Percentiles rank a stretch among this genome's conserved stretches.
Evolutionary conservation across 768 basidiomycete species (phyloP).

Genomic region (Flagelloscypha sp.): DNA sequence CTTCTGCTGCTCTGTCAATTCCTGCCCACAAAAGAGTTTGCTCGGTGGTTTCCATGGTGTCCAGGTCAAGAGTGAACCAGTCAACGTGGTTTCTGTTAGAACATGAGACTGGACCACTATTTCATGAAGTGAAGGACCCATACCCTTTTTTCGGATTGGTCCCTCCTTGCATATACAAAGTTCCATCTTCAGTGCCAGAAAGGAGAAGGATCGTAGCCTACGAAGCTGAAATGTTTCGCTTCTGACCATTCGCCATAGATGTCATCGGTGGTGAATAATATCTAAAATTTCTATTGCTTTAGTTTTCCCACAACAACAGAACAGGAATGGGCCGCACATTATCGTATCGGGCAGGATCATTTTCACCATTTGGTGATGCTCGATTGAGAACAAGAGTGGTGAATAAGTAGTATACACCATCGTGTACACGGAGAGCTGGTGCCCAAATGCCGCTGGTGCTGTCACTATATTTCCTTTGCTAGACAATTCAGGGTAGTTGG

Average conservation of each 20-base stretch:
- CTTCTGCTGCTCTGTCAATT: conserved; percentile 21
- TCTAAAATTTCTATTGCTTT: conserved; percentile 14
- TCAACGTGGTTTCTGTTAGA: too few species aligned
- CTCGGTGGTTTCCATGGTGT: conserved; percentile 14
- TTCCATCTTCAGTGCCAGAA: conserved; percentile 25
- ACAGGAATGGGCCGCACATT: conserved; percentile 14
- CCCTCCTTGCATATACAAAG: conserved; percentile 21
- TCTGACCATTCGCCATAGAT: conserved; percentile 20
- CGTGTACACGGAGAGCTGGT: conserved; percentile 17
- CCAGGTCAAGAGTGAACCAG: conserved; percentile 16
- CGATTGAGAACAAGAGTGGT: conserved; percentile 20
- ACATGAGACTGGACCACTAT: too few species aligned
- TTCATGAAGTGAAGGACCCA: conserved; percentile 16
- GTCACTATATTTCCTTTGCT: too few species aligned
- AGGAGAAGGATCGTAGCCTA: conserved; percentile 24
- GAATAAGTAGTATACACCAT: conserved; percentile 16
- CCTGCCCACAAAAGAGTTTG: conserved; percentile 17
- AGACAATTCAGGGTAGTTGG: too few species aligned
- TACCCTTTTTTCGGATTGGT: conserved; percentile 17
- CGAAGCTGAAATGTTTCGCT: conserved; percentile 23
- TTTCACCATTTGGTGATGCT: conserved; percentile 9
- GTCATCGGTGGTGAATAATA: conserved; percentile 11
- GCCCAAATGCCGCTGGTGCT: conserved; percentile 21
- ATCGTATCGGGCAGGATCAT: conserved; percentile 16
- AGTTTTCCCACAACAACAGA: conserved; percentile 14